Conservation (phyloP, 2,329 filamentous ascomycete genomes). For the Aspergillus sojae region DNA sequence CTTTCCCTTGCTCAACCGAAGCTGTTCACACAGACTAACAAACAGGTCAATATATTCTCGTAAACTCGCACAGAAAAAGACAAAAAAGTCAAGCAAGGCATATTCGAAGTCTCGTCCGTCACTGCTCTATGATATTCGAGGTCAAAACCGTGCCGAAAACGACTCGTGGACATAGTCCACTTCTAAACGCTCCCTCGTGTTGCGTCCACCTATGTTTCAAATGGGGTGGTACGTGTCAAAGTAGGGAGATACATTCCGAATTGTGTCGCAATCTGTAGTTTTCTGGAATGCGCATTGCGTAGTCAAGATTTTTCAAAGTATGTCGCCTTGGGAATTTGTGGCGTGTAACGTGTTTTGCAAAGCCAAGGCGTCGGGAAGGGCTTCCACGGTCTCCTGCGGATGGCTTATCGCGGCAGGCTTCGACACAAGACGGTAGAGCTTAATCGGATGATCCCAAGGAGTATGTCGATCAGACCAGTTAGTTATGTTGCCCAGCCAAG, state of each 20-base stretch:
- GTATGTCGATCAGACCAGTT: constrained; percentile 6
- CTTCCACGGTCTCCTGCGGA: neutral
- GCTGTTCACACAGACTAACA: constrained; percentile 9
- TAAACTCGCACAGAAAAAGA: neutral
- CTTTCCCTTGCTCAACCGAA: constrained; percentile 6
- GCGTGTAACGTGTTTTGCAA: neutral
- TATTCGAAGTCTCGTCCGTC: constrained; percentile 50
- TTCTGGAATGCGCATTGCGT: constrained; percentile 7
- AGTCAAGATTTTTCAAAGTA: neutral
- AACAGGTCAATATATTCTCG: neutral
- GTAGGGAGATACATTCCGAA: constrained; percentile 45
- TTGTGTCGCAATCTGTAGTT: neutral
- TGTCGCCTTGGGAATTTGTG: neutral
- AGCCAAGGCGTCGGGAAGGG: neutral
- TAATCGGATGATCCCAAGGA: neutral
- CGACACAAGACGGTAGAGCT: neutral
- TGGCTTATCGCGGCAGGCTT: neutral
- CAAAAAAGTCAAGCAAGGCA: constrained; percentile 29
- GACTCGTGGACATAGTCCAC: constrained; percentile 31
- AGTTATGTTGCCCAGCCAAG: constrained; percentile 14
- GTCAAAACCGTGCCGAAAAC: constrained; percentile 49
- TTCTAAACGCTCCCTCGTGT: constrained; percentile 44
- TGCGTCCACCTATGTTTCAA: constrained; percentile 40
- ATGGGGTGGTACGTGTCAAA: constrained; percentile 48
- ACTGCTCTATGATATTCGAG: constrained; percentile 45